Evolutionary conservation across 83 land plant genomes (phyloP).

Genomic region (Picea abies): DNA sequence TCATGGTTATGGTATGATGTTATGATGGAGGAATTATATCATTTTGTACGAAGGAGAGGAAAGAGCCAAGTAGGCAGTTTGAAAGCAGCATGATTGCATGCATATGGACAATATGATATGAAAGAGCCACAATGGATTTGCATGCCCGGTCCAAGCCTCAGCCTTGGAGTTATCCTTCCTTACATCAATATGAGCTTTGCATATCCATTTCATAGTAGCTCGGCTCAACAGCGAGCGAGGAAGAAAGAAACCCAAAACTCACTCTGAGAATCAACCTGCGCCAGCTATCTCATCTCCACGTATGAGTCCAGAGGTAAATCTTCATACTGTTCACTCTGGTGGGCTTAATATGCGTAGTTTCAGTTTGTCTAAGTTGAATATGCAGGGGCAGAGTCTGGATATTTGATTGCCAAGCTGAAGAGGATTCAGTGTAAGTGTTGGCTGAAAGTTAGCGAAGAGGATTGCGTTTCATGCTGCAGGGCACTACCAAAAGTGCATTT

Average conservation of each 20-base stretch:
- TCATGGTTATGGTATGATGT: too few species aligned
- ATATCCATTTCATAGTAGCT: too few species aligned
- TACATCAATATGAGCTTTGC: background rate
- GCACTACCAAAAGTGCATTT: too few species aligned
- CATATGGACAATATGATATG: background rate
- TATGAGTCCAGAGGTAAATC: too few species aligned
- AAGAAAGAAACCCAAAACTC: background rate
- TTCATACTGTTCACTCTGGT: too few species aligned
- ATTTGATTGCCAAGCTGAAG: background rate
- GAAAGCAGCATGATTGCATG: background rate
- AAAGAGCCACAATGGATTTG: background rate
- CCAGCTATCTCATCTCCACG: too few species aligned
- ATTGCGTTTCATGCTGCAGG: too few species aligned
- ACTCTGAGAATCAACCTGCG: background rate
- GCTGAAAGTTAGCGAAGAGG: too few species aligned
- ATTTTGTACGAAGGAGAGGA: background rate
- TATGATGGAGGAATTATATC: too few species aligned
- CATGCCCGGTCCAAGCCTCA: slow-evolving; percentile 5
- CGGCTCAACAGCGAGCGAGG: too few species aligned
- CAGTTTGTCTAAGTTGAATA: too few species aligned
- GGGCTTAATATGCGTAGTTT: too few species aligned
- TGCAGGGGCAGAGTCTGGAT: background rate
- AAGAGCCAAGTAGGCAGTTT: background rate
- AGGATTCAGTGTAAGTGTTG: background rate
- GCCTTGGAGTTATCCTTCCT: background rate